Evolutionary conservation across 192 early-diverging fungal species (phyloP).

Genomic region (Backusella tarrabulga): DNA sequence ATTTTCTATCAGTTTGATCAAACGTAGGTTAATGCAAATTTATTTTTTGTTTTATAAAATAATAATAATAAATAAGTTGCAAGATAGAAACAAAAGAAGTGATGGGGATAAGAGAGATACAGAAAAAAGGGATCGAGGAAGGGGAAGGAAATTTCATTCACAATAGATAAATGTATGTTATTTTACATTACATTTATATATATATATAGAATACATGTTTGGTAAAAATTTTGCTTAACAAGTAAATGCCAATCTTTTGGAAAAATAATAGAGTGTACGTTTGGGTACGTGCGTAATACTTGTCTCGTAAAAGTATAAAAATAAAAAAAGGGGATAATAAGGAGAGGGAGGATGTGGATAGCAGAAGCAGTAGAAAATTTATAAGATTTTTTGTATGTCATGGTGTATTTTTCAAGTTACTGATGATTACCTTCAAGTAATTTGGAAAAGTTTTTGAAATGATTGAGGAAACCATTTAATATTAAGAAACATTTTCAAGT

Average conservation of each 20-base stretch:
- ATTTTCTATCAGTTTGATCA: neutral
- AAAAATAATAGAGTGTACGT: neutral
- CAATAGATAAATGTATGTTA: neutral
- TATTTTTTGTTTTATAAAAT: neutral
- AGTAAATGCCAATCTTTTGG: neutral
- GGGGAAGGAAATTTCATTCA: neutral
- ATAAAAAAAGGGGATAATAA: neutral
- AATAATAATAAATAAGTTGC: neutral
- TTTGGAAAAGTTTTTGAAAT: too few relatives aligned
- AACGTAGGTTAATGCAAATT: neutral
- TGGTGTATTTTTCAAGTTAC: neutral
- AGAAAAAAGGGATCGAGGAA: neutral
- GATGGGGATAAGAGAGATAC: neutral
- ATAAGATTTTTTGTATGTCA: neutral
- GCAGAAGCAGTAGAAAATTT: neutral
- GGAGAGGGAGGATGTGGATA: neutral
- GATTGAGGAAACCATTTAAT: too few relatives aligned
- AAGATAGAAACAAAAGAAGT: neutral
- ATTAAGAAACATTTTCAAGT: too few relatives aligned
- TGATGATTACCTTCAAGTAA: too few relatives aligned
- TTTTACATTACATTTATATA: neutral
- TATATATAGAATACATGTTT: neutral
- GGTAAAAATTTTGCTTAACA: neutral
- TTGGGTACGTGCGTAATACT: neutral
- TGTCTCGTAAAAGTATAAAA: neutral